Conservation (phyloP, 371 early-diverging fungal genomes). For the Nematocida ironsii region DNA sequence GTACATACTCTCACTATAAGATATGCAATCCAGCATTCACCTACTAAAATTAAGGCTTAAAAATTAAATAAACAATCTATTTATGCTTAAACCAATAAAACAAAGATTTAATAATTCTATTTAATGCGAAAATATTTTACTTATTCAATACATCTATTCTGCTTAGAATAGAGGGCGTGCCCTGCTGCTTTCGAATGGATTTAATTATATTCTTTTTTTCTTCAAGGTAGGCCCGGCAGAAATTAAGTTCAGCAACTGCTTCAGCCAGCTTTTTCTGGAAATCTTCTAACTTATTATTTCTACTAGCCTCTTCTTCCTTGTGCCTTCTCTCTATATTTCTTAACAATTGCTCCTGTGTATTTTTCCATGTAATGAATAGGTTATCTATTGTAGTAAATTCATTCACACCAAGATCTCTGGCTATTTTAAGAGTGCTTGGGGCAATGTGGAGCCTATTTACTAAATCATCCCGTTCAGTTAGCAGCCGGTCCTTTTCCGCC, state of each 20-base stretch:
- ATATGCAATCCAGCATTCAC: too few relatives aligned
- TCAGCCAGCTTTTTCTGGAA: conserved; percentile 51
- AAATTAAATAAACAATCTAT: too few relatives aligned
- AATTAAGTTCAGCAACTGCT: conserved; percentile 36
- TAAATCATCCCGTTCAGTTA: conserved; percentile 7
- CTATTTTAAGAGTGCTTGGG: conserved; percentile 12
- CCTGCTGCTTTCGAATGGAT: conserved; percentile 26
- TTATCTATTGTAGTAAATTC: conserved; percentile 50
- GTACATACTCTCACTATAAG: too few relatives aligned
- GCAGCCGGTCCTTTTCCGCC: conserved; percentile 5
- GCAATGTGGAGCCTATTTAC: conserved; percentile 11
- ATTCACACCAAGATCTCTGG: conserved; percentile 33
- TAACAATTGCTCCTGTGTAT: neutral
- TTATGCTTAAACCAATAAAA: too few relatives aligned
- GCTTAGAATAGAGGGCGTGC: neutral
- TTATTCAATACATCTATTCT: conserved; percentile 49
- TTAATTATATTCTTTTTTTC: conserved; percentile 54
- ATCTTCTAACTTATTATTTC: conserved; percentile 40
- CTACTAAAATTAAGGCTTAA: too few relatives aligned
- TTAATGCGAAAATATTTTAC: neutral
- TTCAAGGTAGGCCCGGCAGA: conserved; percentile 43
- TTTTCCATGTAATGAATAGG: conserved; percentile 27
- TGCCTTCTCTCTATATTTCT: conserved; percentile 2
- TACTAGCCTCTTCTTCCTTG: conserved; percentile 2
- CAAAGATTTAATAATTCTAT: too few relatives aligned